Conservation (phyloP, 2,329 filamentous ascomycete species). For the Phaeomoniella chlamydospora region DNA sequence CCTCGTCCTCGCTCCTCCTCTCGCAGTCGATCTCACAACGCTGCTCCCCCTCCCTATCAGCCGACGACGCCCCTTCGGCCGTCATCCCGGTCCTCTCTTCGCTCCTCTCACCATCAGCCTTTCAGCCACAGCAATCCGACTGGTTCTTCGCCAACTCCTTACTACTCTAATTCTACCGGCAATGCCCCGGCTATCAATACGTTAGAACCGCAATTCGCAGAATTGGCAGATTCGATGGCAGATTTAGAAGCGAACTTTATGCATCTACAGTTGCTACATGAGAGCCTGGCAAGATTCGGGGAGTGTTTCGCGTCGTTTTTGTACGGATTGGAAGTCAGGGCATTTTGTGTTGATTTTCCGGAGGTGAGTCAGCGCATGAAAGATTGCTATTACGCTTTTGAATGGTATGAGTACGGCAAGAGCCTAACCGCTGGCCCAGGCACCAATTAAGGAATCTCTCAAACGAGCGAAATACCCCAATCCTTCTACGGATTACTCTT, state of each 20-base stretch:
- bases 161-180: not conserved
- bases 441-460: constrained; percentile 74
- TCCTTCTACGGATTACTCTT: not conserved
- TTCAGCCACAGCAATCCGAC: constrained; percentile 34
- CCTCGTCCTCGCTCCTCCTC: constrained; percentile 6
- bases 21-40: constrained; percentile 7
- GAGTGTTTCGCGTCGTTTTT: constrained; percentile 93
- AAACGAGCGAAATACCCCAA: constrained; percentile 41
- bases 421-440: constrained; percentile 30
- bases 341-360: constrained; percentile 94
- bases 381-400: constrained; percentile 1
- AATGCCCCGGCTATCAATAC: constrained; percentile 50
- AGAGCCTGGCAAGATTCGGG: constrained; percentile 81
- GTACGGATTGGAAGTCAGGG: constrained; percentile 97
- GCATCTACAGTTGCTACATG: constrained; percentile 93
- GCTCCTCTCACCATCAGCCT: constrained; percentile 53
- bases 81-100: constrained; percentile 76
- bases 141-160: constrained; percentile 41
- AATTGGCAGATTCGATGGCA: constrained; percentile 84
- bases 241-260: constrained; percentile 96
- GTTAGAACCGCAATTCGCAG: constrained; percentile 82
- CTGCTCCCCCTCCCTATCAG: constrained; percentile 35
- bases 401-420: constrained; percentile 1
- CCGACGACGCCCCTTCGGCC: constrained; percentile 87
- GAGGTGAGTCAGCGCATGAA: constrained; percentile 48